A percentile compares a stretch with the other conserved stretches of the same genome.
Conservation (phyloP, 2,329 filamentous ascomycete genomes). For the Scedosporium minutisporum region DNA sequence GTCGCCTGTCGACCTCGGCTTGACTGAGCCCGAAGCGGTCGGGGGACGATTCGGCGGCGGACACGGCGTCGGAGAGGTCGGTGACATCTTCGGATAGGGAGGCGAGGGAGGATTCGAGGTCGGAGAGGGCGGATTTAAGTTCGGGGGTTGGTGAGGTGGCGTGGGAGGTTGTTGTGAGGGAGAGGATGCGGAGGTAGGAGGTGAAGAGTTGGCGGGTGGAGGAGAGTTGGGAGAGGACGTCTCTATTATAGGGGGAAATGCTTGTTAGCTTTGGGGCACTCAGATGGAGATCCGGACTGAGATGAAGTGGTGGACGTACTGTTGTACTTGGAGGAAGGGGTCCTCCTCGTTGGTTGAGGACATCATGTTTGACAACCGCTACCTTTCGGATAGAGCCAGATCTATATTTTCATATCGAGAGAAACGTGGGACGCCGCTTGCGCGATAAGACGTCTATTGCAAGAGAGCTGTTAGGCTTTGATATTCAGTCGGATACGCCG, state of each 20-base stretch:
- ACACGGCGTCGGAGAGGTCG: slow-evolving; percentile 80
- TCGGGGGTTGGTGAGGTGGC: slow-evolving; percentile 55
- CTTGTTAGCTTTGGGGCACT: slow-evolving; percentile 6
- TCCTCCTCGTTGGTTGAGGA: slow-evolving; percentile 58
- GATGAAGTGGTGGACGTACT: slow-evolving; percentile 33
- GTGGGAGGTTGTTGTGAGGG: slow-evolving; percentile 56
- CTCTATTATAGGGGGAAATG: slow-evolving; percentile 40
- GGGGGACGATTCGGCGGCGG: slow-evolving; percentile 79
- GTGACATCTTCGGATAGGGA: slow-evolving; percentile 73
- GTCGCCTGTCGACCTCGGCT: slow-evolving; percentile 70
- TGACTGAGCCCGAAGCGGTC: slow-evolving; percentile 77
- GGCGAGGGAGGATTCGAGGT: slow-evolving; percentile 56
- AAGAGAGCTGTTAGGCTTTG: too few species aligned
- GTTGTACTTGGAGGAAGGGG: slow-evolving; percentile 63
- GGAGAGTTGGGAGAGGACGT: slow-evolving; percentile 76
- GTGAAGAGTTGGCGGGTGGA: slow-evolving; percentile 79
- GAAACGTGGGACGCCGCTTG: neutral
- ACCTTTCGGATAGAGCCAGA: neutral
- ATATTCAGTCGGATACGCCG: neutral
- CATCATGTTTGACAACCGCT: slow-evolving; percentile 43
- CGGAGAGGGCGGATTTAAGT: slow-evolving; percentile 65
- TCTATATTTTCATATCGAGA: neutral
- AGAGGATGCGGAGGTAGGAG: slow-evolving; percentile 92
- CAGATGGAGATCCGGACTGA: slow-evolving; percentile 4
- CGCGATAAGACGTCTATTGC: too few species aligned